A percentile compares a stretch with the other conserved stretches of the same genome.
These are phyloP conservation scores for Miscanthus sacchariflorus DNA, from an alignment of 202 grass and related monocot species.

Conservation along the genomic window DNA sequence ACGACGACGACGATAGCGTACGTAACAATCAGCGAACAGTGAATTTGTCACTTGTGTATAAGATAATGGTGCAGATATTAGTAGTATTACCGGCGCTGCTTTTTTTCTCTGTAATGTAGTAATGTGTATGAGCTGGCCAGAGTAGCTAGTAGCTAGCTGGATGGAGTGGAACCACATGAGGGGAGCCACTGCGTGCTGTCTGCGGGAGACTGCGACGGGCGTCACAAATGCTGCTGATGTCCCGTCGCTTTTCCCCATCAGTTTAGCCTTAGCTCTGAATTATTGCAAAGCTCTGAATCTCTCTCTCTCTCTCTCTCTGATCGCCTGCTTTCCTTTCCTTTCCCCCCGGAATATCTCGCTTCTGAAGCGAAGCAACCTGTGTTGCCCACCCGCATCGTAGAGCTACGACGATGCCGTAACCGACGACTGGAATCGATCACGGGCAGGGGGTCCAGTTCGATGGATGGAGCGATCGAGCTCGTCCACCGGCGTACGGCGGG, in stretches of 20 bases:
- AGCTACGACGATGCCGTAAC: neutral
- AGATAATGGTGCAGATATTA: slow-evolving; percentile 44
- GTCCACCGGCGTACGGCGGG: neutral
- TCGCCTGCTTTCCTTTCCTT: neutral
- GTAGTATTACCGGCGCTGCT: neutral
- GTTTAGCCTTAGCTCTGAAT: slow-evolving; percentile 1
- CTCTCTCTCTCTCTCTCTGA: neutral
- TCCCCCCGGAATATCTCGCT: neutral
- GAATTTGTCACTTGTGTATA: slow-evolving; percentile 1
- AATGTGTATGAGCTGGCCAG: slow-evolving; percentile 45
- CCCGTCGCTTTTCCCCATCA: slow-evolving; percentile 22
- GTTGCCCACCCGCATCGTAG: neutral
- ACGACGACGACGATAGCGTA: neutral
- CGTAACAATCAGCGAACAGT: neutral
- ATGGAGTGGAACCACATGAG: neutral
- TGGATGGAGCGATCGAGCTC: neutral
- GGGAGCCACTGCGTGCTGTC: slow-evolving; percentile 12
- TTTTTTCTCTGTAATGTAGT: neutral
- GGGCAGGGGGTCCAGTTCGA: neutral
- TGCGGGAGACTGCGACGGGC: slow-evolving; percentile 19
- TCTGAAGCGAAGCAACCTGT: neutral
- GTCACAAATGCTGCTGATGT: slow-evolving; percentile 32
- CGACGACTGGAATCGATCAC: neutral
- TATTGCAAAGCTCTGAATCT: slow-evolving; percentile 7
- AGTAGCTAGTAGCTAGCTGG: neutral